A percentile compares a stretch with the other conserved stretches of the same genome.
These are phyloP conservation scores for Termitomyces sp. DNA, from an alignment of 768 basidiomycete species.

Conservation along the genomic window DNA sequence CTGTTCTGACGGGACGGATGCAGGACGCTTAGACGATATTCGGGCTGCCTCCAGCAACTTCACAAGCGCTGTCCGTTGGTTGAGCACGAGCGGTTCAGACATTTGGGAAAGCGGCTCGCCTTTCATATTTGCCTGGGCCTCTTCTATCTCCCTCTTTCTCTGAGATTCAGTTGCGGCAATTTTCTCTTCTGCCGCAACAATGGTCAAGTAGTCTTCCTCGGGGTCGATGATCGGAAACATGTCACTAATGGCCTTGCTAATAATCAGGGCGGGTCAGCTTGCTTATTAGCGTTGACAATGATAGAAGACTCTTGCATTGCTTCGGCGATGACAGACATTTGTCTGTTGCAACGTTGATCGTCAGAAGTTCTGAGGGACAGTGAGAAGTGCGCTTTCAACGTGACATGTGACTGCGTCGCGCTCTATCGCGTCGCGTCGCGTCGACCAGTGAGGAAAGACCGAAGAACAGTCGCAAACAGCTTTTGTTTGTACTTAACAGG, in stretches of 20 bases:
- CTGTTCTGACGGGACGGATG: slow-evolving; percentile 64
- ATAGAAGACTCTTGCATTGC: slow-evolving; percentile 35
- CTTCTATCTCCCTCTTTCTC: slow-evolving; percentile 66
- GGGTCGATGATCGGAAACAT: slow-evolving; percentile 75
- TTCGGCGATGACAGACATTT: slow-evolving; percentile 43
- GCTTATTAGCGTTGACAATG: neutral
- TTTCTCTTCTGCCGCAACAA: slow-evolving; percentile 70
- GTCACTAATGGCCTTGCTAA: slow-evolving; percentile 63
- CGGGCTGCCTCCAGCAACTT: slow-evolving; percentile 67
- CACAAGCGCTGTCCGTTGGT: slow-evolving; percentile 49
- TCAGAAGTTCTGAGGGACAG: too few species aligned
- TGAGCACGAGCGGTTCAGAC: neutral
- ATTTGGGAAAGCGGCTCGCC: slow-evolving; percentile 31
- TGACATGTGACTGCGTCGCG: slow-evolving; percentile 5
- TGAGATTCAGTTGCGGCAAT: slow-evolving; percentile 54
- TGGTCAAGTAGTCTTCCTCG: slow-evolving; percentile 74
- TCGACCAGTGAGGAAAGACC: too few species aligned
- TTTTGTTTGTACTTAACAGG: too few species aligned
- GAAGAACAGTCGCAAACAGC: too few species aligned
- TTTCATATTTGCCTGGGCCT: slow-evolving; percentile 62
- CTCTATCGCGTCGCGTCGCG: neutral
- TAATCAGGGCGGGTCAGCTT: slow-evolving; percentile 21
- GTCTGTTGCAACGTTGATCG: too few species aligned
- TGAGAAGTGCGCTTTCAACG: neutral
- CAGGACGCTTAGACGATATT: slow-evolving; percentile 65